A percentile compares a stretch with the other conserved stretches of the same genome.
These are phyloP conservation scores for Cyphellophora europaea DNA, from an alignment of 2,329 filamentous ascomycete species.

Conservation along the genomic window DNA sequence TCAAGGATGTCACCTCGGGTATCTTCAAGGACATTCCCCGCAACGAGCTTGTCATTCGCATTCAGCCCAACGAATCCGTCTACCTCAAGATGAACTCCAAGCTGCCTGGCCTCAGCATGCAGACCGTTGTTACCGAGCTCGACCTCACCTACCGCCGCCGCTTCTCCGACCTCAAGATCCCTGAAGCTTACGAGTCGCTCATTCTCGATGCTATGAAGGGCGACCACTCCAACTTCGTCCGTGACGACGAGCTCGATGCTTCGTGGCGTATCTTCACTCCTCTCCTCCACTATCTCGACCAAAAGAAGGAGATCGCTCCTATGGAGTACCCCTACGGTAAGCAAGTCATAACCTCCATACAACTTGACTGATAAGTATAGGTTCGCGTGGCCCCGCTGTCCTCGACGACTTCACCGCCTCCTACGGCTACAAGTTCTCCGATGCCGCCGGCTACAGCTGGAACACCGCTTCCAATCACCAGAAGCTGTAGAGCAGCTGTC, in stretches of 20 bases:
- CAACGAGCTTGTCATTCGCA: constrained; percentile 98
- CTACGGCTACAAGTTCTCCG: constrained; percentile 98
- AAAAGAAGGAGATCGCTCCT: constrained; percentile 98
- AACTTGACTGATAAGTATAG: constrained; percentile 40
- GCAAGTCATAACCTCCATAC: constrained; percentile 23
- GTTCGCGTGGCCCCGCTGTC: constrained; percentile 90
- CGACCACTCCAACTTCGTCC: constrained; percentile 98
- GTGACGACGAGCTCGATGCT: constrained; percentile 92
- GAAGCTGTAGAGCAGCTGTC: constrained; percentile 13
- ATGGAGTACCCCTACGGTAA: constrained; percentile 99
- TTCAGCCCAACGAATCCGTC: constrained; percentile 98
- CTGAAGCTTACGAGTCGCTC: constrained; percentile 95
- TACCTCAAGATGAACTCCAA: constrained; percentile 99
- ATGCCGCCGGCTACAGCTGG: constrained; percentile 94
- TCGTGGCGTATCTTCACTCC: constrained; percentile 99
- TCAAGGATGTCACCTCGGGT: constrained; percentile 97
- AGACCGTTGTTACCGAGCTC: constrained; percentile 96
- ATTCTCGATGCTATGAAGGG: constrained; percentile 97
- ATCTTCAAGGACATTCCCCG: constrained; percentile 99
- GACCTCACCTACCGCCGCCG: constrained; percentile 95
- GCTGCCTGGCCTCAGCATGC: constrained; percentile 95
- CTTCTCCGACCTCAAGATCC: constrained; percentile 98
- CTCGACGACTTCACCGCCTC: constrained; percentile 97
- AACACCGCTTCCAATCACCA: constrained; percentile 48
- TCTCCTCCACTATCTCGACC: constrained; percentile 92